Evolutionary conservation across 2,329 filamentous ascomycete genomes (phyloP).

Genomic region (Trichoderma koningiopsis): DNA sequence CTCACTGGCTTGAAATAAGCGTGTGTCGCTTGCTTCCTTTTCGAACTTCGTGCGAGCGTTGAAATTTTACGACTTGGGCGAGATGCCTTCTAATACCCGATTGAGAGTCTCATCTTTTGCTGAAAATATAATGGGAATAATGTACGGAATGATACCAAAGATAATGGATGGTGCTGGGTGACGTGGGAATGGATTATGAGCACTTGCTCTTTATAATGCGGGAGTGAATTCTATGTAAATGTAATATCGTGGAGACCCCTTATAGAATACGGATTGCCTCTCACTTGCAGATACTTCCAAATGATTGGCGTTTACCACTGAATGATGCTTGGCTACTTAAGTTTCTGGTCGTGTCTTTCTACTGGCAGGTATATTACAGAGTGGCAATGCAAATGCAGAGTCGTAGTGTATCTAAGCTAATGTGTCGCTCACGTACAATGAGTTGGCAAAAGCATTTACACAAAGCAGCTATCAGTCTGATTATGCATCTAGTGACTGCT

Average conservation of each 20-base stretch:
- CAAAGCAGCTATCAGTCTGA: too few relatives aligned
- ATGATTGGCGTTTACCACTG: too few relatives aligned
- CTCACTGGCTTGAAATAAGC: conserved; percentile 37
- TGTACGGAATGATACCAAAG: conserved; percentile 14
- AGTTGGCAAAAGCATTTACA: too few relatives aligned
- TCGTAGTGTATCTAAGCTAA: too few relatives aligned
- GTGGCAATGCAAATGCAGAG: too few relatives aligned
- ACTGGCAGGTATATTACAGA: too few relatives aligned
- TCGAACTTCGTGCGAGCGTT: neutral
- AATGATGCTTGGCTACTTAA: too few relatives aligned
- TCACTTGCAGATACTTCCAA: neutral
- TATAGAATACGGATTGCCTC: neutral
- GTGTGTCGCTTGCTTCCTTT: neutral
- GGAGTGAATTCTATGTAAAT: neutral
- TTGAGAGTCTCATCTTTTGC: neutral
- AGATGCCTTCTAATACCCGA: neutral
- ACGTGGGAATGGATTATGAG: neutral
- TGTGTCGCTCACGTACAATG: too few relatives aligned
- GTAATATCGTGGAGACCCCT: neutral
- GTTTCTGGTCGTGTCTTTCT: too few relatives aligned
- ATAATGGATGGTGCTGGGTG: neutral
- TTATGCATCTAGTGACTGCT: too few relatives aligned
- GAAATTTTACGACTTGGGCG: neutral
- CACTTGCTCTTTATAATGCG: neutral
- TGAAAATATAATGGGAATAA: neutral